A percentile compares a stretch with the other conserved stretches of the same genome.
phyloP scores from a whole-genome alignment of 2,329 filamentous ascomycete genomes.

The Graphilbum fragrans region DNA sequence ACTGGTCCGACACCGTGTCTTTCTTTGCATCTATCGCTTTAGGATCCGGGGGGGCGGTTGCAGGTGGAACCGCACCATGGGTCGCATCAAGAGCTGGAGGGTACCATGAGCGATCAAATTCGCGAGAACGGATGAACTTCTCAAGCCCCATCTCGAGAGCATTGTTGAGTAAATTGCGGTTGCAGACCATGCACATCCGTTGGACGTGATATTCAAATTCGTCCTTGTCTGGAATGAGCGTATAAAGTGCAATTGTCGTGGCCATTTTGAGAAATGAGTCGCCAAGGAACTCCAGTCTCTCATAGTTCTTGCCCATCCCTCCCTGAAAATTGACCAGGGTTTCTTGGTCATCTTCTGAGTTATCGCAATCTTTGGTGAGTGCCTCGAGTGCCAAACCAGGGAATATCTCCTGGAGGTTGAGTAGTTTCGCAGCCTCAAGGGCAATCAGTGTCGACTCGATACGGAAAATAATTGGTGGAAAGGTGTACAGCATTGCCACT shows the following conservation, averaged over 20 bases:
- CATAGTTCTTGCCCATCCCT: conserved; percentile 91
- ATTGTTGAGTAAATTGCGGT: conserved; percentile 73
- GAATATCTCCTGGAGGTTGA: conserved; percentile 48
- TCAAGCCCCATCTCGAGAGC: conserved; percentile 54
- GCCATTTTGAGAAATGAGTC: conserved; percentile 95
- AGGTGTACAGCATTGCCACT: conserved; percentile 61
- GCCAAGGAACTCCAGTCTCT: conserved; percentile 84
- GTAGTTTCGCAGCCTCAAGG: conserved; percentile 55
- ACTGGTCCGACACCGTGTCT: not conserved
- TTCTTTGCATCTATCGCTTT: not conserved
- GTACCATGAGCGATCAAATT: conserved; percentile 84
- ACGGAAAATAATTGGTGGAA: conserved; percentile 76
- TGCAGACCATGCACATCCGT: conserved; percentile 84
- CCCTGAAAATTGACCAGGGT: conserved; percentile 62
- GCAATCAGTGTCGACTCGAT: conserved; percentile 74
- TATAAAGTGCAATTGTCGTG: conserved; percentile 78
- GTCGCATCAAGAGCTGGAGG: conserved; percentile 37
- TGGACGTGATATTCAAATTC: conserved; percentile 85
- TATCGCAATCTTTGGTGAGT: conserved; percentile 84
- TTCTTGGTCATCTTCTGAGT: conserved; percentile 60
- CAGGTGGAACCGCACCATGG: not conserved
- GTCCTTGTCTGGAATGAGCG: conserved; percentile 60
- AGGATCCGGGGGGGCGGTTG: too few species aligned
- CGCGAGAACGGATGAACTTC: conserved; percentile 70
- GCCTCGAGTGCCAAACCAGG: conserved; percentile 72